phyloP scores from a whole-genome alignment of 306 rosid genomes.

The Lotus japonicus region DNA sequence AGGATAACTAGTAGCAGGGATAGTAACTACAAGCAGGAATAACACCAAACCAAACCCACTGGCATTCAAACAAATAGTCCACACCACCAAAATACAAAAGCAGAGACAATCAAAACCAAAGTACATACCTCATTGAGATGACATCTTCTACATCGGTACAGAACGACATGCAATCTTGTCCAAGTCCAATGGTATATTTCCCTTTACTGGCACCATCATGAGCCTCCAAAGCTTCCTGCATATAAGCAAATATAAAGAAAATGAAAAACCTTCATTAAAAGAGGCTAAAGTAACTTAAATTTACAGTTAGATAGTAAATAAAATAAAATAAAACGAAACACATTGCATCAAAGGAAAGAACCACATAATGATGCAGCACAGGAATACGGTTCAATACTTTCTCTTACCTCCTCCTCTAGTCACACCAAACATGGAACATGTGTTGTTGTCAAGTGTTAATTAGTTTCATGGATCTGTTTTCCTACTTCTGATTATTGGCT shows the following conservation, averaged over 20 bases:
- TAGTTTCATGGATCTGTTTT: background rate
- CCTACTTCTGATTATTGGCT: background rate
- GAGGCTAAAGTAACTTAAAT: background rate
- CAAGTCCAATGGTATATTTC: conserved; percentile 94
- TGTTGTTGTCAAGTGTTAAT: background rate
- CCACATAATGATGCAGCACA: background rate
- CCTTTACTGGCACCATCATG: conserved; percentile 98
- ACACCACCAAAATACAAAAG: background rate
- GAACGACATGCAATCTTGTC: conserved; percentile 97
- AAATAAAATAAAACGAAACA: background rate
- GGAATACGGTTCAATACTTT: background rate
- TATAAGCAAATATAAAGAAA: conserved; percentile 8
- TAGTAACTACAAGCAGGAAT: background rate
- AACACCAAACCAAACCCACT: background rate
- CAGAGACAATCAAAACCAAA: conserved; percentile 4
- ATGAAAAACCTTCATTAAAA: background rate
- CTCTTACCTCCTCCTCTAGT: background rate
- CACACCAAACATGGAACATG: background rate
- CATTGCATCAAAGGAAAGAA: background rate
- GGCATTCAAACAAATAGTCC: background rate
- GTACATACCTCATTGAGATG: conserved; percentile 87
- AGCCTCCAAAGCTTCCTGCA: conserved; percentile 88
- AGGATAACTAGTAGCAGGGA: background rate
- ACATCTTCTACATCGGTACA: conserved; percentile 93
- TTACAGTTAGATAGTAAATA: background rate